These are phyloP conservation scores for Fusarium papillatum DNA, from an alignment of 2,329 filamentous ascomycete species.

Conservation along the genomic window DNA sequence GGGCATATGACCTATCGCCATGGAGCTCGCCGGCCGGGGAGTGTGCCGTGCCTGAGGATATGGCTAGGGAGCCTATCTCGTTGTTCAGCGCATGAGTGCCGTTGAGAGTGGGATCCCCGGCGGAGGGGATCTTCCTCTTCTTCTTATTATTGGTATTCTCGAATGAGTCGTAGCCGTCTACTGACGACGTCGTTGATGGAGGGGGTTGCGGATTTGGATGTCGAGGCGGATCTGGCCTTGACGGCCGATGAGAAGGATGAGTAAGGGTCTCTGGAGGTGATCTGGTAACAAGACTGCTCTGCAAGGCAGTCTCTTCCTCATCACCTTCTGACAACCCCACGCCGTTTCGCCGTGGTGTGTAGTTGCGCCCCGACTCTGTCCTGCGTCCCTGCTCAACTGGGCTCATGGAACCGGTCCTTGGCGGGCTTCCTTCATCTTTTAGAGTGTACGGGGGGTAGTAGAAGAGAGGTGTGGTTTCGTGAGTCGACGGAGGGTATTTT, in stretches of 20 bases:
- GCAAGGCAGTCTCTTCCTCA: slow-evolving; percentile 65
- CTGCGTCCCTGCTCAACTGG: slow-evolving; percentile 40
- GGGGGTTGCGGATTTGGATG: slow-evolving; percentile 67
- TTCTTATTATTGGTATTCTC: slow-evolving; percentile 99
- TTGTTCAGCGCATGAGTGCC: slow-evolving; percentile 53
- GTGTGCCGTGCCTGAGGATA: slow-evolving; percentile 37
- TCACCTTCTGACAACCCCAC: slow-evolving; percentile 71
- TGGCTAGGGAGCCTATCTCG: slow-evolving; percentile 57
- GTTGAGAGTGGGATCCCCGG: slow-evolving; percentile 74
- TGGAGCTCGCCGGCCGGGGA: slow-evolving; percentile 48
- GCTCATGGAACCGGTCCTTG: slow-evolving; percentile 35
- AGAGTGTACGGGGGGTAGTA: slow-evolving; percentile 67
- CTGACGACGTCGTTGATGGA: slow-evolving; percentile 77
- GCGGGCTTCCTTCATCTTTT: slow-evolving; percentile 58
- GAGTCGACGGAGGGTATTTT: slow-evolving; percentile 83
- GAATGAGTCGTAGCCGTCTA: slow-evolving; percentile 95
- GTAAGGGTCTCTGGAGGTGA: slow-evolving; percentile 61
- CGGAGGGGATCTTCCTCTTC: slow-evolving; percentile 96
- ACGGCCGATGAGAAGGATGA: slow-evolving; percentile 57
- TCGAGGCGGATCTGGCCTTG: slow-evolving; percentile 60
- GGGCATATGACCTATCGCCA: slow-evolving; percentile 40
- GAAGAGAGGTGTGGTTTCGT: slow-evolving; percentile 80
- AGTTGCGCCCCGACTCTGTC: slow-evolving; percentile 40
- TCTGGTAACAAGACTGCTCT: slow-evolving; percentile 58
- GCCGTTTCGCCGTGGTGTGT: slow-evolving; percentile 45